These are phyloP conservation scores for Holtermanniella nyarrowii DNA, from an alignment of 768 basidiomycete genomes.

Conservation along the genomic window DNA sequence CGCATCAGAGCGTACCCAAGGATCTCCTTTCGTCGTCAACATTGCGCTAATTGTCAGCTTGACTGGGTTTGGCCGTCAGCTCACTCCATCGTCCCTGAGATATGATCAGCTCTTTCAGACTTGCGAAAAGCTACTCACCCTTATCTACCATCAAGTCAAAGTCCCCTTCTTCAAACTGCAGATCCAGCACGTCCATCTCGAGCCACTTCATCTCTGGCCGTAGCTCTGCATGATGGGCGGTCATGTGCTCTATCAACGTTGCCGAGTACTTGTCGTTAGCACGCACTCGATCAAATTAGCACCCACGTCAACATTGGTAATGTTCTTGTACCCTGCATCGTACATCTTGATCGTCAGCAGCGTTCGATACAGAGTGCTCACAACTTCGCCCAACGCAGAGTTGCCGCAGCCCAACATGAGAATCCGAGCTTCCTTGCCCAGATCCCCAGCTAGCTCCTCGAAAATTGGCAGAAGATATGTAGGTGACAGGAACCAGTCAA, in stretches of 20 bases:
- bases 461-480: conserved; percentile 32
- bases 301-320: conserved; percentile 31
- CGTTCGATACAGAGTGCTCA: conserved; percentile 7
- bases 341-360: conserved; percentile 27
- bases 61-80: neutral
- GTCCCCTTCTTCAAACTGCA: conserved; percentile 32
- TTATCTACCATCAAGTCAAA: conserved; percentile 42
- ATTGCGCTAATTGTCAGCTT: conserved; percentile 26
- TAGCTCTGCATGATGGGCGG: conserved; percentile 20
- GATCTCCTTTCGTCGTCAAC: conserved; percentile 41
- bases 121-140: conserved; percentile 13
- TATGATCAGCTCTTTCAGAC: neutral
- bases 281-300: neutral
- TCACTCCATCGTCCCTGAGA: conserved; percentile 36
- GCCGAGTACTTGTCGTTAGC: conserved; percentile 26
- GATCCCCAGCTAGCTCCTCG: conserved; percentile 18
- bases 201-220: conserved; percentile 38
- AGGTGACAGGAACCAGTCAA: conserved; percentile 41
- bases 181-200: conserved; percentile 41
- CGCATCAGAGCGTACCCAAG: conserved; percentile 33
- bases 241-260: conserved; percentile 39
- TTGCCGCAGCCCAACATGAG: conserved; percentile 41
- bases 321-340: conserved; percentile 39
- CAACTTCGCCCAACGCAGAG: conserved; percentile 32
- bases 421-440: conserved; percentile 22